phyloP scores from a whole-genome alignment of 2,329 filamentous ascomycete genomes.

The Epichloe brachyelytri region DNA sequence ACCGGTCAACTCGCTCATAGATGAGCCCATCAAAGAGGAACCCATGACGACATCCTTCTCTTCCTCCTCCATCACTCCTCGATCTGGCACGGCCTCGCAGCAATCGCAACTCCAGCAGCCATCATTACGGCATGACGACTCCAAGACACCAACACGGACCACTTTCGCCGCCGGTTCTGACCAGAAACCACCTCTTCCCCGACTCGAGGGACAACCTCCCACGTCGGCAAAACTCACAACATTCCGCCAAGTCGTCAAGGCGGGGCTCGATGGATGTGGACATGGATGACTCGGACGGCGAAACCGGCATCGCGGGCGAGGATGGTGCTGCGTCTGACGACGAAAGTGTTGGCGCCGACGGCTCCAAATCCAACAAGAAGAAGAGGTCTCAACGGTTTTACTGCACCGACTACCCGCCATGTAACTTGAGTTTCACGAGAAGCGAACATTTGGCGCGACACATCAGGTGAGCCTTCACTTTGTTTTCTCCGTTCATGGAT shows the following conservation, averaged over 20 bases:
- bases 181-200: slow-evolving; percentile 42
- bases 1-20: slow-evolving; percentile 31
- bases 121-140: slow-evolving; percentile 27
- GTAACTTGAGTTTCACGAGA: slow-evolving; percentile 85
- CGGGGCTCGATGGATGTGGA: slow-evolving; percentile 56
- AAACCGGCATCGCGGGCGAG: slow-evolving; percentile 31
- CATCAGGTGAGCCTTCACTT: slow-evolving; percentile 51
- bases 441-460: slow-evolving; percentile 93
- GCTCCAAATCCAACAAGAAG: slow-evolving; percentile 70
- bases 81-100: slow-evolving; percentile 23
- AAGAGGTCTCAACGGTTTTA: slow-evolving; percentile 96
- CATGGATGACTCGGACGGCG: slow-evolving; percentile 64
- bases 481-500: not conserved
- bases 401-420: slow-evolving; percentile 89
- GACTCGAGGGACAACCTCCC: slow-evolving; percentile 27
- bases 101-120: slow-evolving; percentile 14
- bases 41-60: slow-evolving; percentile 23
- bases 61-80: slow-evolving; percentile 17
- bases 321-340: slow-evolving; percentile 49
- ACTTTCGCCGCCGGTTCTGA: slow-evolving; percentile 32
- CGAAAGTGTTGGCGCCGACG: slow-evolving; percentile 49
- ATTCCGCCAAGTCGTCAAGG: slow-evolving; percentile 42
- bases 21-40: slow-evolving; percentile 21
- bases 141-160: slow-evolving; percentile 50
- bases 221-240: slow-evolving; percentile 41